Conservation (phyloP, 176 grass and related monocot genomes). For the Oropetium thomaeum region DNA sequence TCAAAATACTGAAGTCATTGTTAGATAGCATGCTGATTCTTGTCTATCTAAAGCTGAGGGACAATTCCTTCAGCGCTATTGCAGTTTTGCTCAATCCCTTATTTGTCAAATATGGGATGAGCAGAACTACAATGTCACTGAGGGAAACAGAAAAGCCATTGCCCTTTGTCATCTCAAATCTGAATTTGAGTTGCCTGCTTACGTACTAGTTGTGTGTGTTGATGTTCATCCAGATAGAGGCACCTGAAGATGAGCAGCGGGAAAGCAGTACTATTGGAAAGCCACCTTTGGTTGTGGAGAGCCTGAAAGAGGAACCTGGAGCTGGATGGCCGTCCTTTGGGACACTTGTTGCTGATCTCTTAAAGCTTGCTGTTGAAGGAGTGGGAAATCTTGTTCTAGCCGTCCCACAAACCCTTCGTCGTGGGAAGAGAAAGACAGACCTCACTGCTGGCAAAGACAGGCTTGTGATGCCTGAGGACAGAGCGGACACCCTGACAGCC, state of each 20-base stretch:
- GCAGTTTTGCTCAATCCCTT: no score
- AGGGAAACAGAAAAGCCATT: not conserved
- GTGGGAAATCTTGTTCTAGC: constrained; percentile 67
- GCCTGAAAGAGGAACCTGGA: constrained; percentile 82
- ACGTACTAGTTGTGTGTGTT: not conserved
- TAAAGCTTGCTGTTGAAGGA: constrained; percentile 70
- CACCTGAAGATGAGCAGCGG: constrained; percentile 40
- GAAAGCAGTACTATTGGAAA: constrained; percentile 42
- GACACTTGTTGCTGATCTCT: constrained; percentile 73
- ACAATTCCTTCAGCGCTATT: no score
- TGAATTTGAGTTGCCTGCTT: not conserved
- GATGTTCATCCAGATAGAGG: constrained; percentile 50
- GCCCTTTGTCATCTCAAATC: not conserved
- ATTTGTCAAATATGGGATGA: no score
- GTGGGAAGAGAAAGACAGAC: constrained; percentile 45
- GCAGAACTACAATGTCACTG: no score
- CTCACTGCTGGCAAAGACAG: constrained; percentile 72
- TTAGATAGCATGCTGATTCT: not conserved
- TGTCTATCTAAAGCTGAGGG: no score
- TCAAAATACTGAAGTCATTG: not conserved
- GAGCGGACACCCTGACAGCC: constrained; percentile 27
- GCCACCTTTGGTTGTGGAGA: constrained; percentile 62
- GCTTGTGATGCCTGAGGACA: constrained; percentile 71
- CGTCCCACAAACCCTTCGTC: constrained; percentile 36
- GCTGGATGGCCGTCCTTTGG: constrained; percentile 88